These are phyloP conservation scores for Torulaspora maleeae DNA, from an alignment of 805 yeast genomes.

Conservation along the genomic window DNA sequence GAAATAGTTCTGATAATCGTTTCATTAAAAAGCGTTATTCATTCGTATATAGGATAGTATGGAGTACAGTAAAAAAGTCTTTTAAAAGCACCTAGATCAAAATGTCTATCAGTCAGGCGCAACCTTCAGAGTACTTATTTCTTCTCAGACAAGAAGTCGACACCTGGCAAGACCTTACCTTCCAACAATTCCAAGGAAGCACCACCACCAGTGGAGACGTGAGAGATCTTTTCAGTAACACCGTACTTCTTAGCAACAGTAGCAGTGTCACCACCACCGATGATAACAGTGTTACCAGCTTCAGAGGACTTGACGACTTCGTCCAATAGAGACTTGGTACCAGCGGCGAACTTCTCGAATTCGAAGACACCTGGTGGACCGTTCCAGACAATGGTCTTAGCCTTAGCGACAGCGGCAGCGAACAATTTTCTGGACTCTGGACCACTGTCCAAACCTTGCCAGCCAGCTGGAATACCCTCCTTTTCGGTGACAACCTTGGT, in stretches of 20 bases:
- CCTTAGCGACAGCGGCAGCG: slow-evolving; percentile 76
- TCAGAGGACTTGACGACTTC: slow-evolving; percentile 83
- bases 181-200: slow-evolving; percentile 97
- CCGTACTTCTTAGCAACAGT: slow-evolving; percentile 98
- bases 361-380: slow-evolving; percentile 99
- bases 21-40: slow-evolving; percentile 15
- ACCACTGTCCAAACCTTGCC: slow-evolving; percentile 97
- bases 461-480: slow-evolving; percentile 89
- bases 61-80: not conserved
- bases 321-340: slow-evolving; percentile 86
- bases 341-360: slow-evolving; percentile 84
- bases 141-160: slow-evolving; percentile 82
- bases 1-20: slow-evolving; percentile 8
- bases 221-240: slow-evolving; percentile 92
- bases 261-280: slow-evolving; percentile 99
- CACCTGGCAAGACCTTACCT: slow-evolving; percentile 99
- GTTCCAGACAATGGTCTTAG: slow-evolving; percentile 99
- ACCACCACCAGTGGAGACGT: slow-evolving; percentile 99
- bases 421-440: slow-evolving; percentile 80
- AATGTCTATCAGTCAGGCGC: slow-evolving; percentile 6
- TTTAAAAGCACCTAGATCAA: not conserved
- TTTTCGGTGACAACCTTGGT: slow-evolving; percentile 79
- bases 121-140: slow-evolving; percentile 23
- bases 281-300: slow-evolving; percentile 89
- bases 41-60: slow-evolving; percentile 8